Percentiles rank a stretch among this genome's conserved stretches.
Evolutionary conservation across 1,139 yeast genomes (phyloP).

Genomic region (Ashbya aceris): DNA sequence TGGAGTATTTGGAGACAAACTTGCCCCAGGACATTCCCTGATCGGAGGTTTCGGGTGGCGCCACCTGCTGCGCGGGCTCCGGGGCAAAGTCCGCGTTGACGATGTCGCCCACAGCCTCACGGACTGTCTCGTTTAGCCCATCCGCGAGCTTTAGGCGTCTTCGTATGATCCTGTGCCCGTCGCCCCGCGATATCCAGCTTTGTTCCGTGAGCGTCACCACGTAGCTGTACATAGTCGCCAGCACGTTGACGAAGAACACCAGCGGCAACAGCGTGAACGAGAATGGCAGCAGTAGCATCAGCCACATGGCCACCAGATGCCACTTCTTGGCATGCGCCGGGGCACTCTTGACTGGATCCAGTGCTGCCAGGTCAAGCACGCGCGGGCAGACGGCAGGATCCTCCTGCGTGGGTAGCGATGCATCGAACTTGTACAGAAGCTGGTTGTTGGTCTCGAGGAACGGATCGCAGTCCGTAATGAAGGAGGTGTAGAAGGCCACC

Average conservation of each 20-base stretch:
- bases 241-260: conserved; percentile 19
- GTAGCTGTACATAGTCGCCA: conserved; percentile 27
- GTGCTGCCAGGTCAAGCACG: conserved; percentile 45
- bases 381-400: conserved; percentile 33
- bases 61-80: neutral
- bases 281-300: conserved; percentile 12
- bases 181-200: conserved; percentile 16
- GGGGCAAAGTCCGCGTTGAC: neutral
- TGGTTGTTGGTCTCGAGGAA: conserved; percentile 32
- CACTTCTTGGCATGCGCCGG: conserved; percentile 5
- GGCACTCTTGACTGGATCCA: conserved; percentile 12
- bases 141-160: conserved; percentile 17
- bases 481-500: conserved; percentile 48
- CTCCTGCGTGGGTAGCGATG: conserved; percentile 22
- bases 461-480: conserved; percentile 40
- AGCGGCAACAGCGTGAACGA: conserved; percentile 19
- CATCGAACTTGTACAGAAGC: conserved; percentile 26
- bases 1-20: conserved; percentile 21
- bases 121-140: conserved; percentile 17
- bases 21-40: conserved; percentile 13
- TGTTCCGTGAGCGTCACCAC: conserved; percentile 21
- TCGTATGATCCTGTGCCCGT: conserved; percentile 15
- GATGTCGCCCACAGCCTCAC: conserved; percentile 6
- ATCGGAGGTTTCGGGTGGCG: neutral
- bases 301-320: conserved; percentile 7